A percentile compares a stretch with the other conserved stretches of the same genome.
These are phyloP conservation scores for Pichia gijzeniarum DNA, from an alignment of 805 yeast genomes.

Conservation along the genomic window DNA sequence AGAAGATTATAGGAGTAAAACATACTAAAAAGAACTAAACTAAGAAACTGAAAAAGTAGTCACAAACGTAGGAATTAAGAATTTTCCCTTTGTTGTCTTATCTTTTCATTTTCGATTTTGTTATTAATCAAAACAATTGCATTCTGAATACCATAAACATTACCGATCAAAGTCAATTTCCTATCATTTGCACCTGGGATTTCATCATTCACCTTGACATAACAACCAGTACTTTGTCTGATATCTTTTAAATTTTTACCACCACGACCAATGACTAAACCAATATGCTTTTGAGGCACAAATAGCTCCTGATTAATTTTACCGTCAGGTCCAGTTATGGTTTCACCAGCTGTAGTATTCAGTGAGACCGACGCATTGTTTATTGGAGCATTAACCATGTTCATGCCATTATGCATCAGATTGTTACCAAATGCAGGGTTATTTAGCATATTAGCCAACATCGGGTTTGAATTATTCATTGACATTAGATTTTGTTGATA, in stretches of 20 bases:
- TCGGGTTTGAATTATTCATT: slow-evolving; percentile 18
- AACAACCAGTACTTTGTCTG: slow-evolving; percentile 67
- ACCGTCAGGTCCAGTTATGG: slow-evolving; percentile 31
- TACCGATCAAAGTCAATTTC: slow-evolving; percentile 61
- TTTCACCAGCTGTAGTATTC: slow-evolving; percentile 14
- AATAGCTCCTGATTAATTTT: slow-evolving; percentile 61
- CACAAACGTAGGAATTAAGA: background rate
- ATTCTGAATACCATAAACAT: slow-evolving; percentile 59
- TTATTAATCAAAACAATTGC: slow-evolving; percentile 69
- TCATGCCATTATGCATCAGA: slow-evolving; percentile 1
- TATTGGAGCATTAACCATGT: background rate
- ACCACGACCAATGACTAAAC: slow-evolving; percentile 80
- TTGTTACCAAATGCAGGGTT: slow-evolving; percentile 3
- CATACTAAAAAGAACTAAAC: background rate
- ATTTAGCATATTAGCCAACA: slow-evolving; percentile 16
- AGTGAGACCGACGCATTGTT: slow-evolving; percentile 1
- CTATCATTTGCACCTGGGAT: slow-evolving; percentile 53
- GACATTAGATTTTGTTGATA: slow-evolving; percentile 22
- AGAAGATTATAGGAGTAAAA: no score
- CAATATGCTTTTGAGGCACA: slow-evolving; percentile 74
- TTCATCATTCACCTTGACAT: slow-evolving; percentile 61
- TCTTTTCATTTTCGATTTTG: slow-evolving; percentile 59
- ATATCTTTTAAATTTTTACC: slow-evolving; percentile 78
- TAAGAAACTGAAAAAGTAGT: background rate
- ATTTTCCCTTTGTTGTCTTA: slow-evolving; percentile 24